These are phyloP conservation scores for Solanum phureja DNA, from an alignment of 257 asterid genomes.

Conservation along the genomic window DNA sequence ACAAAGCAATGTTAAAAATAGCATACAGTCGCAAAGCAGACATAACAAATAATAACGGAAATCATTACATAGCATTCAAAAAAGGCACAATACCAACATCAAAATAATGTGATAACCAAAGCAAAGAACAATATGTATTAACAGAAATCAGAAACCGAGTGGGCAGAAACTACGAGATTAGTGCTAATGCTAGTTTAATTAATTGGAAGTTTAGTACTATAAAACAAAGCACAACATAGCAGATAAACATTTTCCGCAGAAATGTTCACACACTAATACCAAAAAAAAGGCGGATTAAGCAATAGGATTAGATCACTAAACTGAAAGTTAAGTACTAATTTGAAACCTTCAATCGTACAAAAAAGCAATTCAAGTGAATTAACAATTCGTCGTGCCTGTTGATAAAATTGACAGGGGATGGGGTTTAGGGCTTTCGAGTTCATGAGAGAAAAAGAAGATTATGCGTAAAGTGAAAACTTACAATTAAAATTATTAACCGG, in stretches of 20 bases:
- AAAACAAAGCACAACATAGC: background rate
- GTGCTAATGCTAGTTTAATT: background rate
- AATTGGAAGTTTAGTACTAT: no score
- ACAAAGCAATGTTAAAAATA: background rate
- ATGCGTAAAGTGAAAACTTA: background rate
- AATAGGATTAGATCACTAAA: background rate
- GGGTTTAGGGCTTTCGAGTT: background rate
- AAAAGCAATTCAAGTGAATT: background rate
- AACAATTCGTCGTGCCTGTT: background rate
- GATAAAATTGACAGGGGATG: background rate
- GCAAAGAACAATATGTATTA: background rate
- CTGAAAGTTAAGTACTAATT: background rate
- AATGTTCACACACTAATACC: background rate
- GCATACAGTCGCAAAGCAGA: background rate
- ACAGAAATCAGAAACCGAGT: background rate
- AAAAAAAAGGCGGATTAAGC: background rate
- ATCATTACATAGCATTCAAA: background rate
- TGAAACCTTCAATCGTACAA: background rate
- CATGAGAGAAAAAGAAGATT: background rate
- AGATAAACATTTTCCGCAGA: background rate
- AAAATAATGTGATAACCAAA: background rate
- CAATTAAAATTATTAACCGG: background rate
- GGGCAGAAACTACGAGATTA: background rate
- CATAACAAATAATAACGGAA: background rate
- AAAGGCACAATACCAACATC: background rate